phyloP scores from a whole-genome alignment of 331 rosid species.

The Stylosanthes scabra region DNA sequence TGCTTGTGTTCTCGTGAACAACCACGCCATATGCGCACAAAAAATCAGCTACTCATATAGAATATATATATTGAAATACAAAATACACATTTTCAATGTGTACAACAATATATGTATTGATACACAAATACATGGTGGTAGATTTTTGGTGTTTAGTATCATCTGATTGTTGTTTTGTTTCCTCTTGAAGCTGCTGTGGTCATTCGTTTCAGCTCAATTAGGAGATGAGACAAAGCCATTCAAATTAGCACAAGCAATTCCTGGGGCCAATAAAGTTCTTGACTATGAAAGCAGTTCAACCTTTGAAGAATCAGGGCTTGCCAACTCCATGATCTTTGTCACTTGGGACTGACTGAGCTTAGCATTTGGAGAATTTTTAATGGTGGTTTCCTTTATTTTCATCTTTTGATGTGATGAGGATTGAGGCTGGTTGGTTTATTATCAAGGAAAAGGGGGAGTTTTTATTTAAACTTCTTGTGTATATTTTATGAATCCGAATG shows the following conservation, averaged over 20 bases:
- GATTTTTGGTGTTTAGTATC: neutral
- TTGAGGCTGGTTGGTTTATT: constrained; percentile 40
- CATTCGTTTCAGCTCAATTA: constrained; percentile 72
- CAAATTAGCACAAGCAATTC: constrained; percentile 84
- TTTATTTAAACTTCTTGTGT: constrained; percentile 39
- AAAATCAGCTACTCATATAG: too few relatives aligned
- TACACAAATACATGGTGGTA: too few relatives aligned
- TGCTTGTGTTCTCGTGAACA: too few relatives aligned
- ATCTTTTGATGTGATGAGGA: constrained; percentile 14
- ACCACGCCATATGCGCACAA: too few relatives aligned
- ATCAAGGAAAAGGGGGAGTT: constrained; percentile 21
- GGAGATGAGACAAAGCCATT: constrained; percentile 64
- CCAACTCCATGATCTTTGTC: constrained; percentile 90
- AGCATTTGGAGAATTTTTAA: constrained; percentile 28
- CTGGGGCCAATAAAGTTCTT: constrained; percentile 77
- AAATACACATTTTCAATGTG: too few relatives aligned
- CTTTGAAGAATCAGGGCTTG: constrained; percentile 86
- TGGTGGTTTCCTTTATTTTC: constrained; percentile 31
- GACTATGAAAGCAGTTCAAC: constrained; percentile 64
- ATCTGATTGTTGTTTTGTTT: constrained; percentile 22
- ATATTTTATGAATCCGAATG: constrained; percentile 37
- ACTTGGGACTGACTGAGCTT: constrained; percentile 85
- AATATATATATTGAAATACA: too few relatives aligned
- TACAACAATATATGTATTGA: too few relatives aligned
- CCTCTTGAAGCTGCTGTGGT: constrained; percentile 88